phyloP scores from a whole-genome alignment of 306 rosid species.

The Corylus heterophylla region DNA sequence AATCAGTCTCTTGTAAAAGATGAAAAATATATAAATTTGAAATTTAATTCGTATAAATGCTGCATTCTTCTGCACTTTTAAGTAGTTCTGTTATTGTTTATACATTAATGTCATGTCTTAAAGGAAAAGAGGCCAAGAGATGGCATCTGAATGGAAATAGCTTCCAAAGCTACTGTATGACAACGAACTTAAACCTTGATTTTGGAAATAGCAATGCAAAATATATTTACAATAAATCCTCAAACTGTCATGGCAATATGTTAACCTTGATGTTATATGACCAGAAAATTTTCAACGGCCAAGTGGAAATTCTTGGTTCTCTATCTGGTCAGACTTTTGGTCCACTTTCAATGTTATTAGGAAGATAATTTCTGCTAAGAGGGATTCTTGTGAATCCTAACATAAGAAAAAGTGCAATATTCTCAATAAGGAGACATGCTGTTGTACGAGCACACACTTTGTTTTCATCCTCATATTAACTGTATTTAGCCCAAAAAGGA shows the following conservation, averaged over 20 bases:
- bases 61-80: neutral
- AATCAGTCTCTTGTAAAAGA: neutral
- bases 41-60: neutral
- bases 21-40: neutral
- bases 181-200: neutral
- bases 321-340: neutral
- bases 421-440: neutral
- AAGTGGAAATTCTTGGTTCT: neutral
- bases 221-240: neutral
- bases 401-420: neutral
- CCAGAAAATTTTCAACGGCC: constrained; percentile 12
- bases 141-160: neutral
- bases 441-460: neutral
- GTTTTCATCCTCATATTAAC: neutral
- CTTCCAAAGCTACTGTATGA: neutral
- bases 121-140: neutral
- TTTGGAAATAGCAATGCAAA: neutral
- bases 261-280: constrained; percentile 13
- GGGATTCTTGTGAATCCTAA: neutral
- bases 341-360: constrained; percentile 8
- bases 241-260: neutral
- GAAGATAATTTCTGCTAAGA: neutral
- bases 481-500: constrained; percentile 2
- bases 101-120: neutral
- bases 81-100: neutral